Base-by-base conservation (phyloP, 257 asterid genomes). In the Thymus mandschuricus region DNA sequence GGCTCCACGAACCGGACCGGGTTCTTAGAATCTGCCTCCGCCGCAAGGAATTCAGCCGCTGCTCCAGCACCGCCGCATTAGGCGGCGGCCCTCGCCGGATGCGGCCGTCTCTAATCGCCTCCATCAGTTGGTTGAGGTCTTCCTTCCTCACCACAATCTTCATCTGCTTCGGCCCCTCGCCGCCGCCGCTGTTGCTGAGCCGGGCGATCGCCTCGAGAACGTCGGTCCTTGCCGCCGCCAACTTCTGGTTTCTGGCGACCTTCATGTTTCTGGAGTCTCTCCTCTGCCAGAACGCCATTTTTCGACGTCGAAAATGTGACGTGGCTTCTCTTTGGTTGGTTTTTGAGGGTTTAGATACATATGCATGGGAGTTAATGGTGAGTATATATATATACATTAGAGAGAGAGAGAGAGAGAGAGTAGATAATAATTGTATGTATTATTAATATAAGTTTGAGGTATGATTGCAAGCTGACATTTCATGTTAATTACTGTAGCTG, bases 101-200 rank as follows among this genome's bases (percentile, higher is more conserved):
- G 0, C 67, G 69, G 3, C 76, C 71, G 27, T 71, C 73, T 73
- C 74, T 64, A 27, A 80, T 76, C 4, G 71, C 79, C 72, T 80
- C 81, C 30, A 85, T 52, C 50, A 82, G 78, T 63, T 80, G 82
- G 72, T 78, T 72, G 40, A 82, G 62, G 27, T 82, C 84, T 59
- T 75, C 81, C 77, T 78, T 85, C 79, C 63, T 85, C 81, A 85
- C 81, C 72, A 71, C 44, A 55, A 85, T 75, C 79, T 80, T 85
- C 75, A 85, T 57, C 61, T 75, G 73, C 77, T 27, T 72, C 67
- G 61, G 45, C 77, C 40, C 81, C 78, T 2, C 78, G 60, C 51
- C 59, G 28, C 44, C 43, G 43, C 34, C 76, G 6, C 71, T 54
- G 28, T 70, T 27, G 29, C 73, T 74, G 46, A 76, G 73, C 71